Evolutionary conservation across 2,329 filamentous ascomycete species (phyloP).

Genomic region (Cladosporium phlei): DNA sequence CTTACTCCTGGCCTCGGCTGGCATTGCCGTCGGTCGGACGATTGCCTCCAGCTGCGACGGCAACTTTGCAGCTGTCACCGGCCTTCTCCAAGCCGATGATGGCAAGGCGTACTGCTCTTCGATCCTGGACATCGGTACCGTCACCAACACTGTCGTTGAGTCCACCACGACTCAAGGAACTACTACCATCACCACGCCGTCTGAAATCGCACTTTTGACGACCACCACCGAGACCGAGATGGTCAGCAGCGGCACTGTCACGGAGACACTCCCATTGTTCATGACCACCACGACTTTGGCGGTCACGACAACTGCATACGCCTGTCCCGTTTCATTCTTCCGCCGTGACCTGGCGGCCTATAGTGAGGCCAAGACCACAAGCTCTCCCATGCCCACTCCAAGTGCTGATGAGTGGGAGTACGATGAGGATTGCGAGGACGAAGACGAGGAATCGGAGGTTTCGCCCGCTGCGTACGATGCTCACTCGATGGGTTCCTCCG

Average conservation of each 20-base stretch:
- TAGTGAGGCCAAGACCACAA: not conserved
- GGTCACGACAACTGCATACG: not conserved
- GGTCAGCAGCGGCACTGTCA: not conserved
- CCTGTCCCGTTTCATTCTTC: not conserved
- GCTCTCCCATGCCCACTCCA: not conserved
- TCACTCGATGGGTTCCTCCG: not conserved
- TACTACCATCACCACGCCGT: not conserved
- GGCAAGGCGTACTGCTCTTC: conserved; percentile 3
- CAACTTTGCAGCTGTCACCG: not conserved
- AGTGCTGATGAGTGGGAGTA: not conserved
- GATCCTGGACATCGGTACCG: not conserved
- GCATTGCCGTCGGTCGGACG: not conserved
- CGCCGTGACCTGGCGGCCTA: not conserved
- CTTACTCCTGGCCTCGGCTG: not conserved
- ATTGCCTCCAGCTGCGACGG: too few species aligned
- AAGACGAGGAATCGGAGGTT: not conserved
- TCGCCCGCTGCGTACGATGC: not conserved
- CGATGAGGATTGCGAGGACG: not conserved
- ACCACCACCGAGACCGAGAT: not conserved
- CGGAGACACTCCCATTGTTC: not conserved
- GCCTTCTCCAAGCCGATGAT: not conserved
- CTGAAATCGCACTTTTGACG: not conserved
- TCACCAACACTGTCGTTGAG: not conserved
- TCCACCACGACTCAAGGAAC: not conserved
- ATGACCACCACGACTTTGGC: not conserved